Evolutionary conservation across 352 stramenopile species (phyloP), one percentile per base, ranked within the genome.

Genomic region (Blastocystis sp.): DNA sequence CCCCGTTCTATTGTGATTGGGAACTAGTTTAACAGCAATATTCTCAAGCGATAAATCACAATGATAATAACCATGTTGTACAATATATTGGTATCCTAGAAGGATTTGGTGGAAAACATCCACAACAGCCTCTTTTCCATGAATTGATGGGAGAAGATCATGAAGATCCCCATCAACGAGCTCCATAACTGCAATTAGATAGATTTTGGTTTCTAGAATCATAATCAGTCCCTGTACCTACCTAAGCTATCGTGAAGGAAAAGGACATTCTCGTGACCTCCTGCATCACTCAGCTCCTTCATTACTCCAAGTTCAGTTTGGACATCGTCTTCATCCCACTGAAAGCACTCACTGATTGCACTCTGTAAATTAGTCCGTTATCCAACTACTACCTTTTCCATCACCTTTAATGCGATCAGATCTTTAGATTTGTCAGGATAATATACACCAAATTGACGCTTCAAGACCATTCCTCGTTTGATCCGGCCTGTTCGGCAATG

Each of bases 301-400:
- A 89, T 89, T 42, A 89, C 66, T 19, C 54, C 60, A 37, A 89
- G 66, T 62, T 89, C 78, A 27, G 40, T 89, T 42, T 89, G 66
- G 13, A 89, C 78, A 59, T 89, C 78, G 44, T 89, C 78, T 40
- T 89, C 78, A 56, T 89, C 40, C 78, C 78, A 89, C 33, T 76
- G 60, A 33, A 64, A 89, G 22, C 54, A 56, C 33, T 89, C 60
- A 30, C 40, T 76, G 44, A 89, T 79, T 19, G 60, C 66, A 30
- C 35, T 79, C 73, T 84, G 33, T 0, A 15, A 5, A 13, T 84
- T 7, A 89, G 5, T n/a, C 27, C 9, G 9, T n/a, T 0, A 4
- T 13, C 27, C 19, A 5, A 27, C 3, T 17, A 17, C n/a, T 27
- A 89, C 78, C 48, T 89, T 89, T 30, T 89, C 78, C 78, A 89